Conservation (phyloP, 768 basidiomycete genomes). For the Podaxis pistillaris region DNA sequence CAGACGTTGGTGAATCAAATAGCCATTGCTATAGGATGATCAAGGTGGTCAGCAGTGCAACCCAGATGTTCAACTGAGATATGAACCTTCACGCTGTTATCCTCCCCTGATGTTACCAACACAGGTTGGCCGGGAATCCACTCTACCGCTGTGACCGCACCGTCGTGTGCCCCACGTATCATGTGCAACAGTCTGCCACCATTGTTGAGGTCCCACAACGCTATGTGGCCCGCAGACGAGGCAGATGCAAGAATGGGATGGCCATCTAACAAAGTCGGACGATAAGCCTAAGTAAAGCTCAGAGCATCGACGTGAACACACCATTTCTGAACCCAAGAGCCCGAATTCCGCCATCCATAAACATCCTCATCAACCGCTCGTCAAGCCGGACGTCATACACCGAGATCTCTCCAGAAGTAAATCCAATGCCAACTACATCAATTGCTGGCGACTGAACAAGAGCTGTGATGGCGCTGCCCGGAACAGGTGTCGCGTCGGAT, state of each 20-base stretch:
- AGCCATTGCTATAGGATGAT: slow-evolving; percentile 82
- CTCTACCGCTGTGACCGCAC: slow-evolving; percentile 75
- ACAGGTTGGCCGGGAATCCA: slow-evolving; percentile 95
- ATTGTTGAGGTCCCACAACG: slow-evolving; percentile 88
- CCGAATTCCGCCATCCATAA: slow-evolving; percentile 85
- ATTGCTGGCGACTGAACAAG: slow-evolving; percentile 92
- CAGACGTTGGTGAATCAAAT: slow-evolving; percentile 85
- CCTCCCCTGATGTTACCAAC: slow-evolving; percentile 85
- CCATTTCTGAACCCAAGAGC: slow-evolving; percentile 86
- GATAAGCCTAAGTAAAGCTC: not conserved
- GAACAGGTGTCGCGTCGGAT: slow-evolving; percentile 22
- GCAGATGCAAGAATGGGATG: slow-evolving; percentile 87
- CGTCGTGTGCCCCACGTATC: slow-evolving; percentile 86
- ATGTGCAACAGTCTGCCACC: slow-evolving; percentile 83
- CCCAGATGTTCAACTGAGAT: not conserved
- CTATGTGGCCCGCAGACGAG: slow-evolving; percentile 84
- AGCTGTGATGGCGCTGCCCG: slow-evolving; percentile 60
- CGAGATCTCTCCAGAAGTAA: slow-evolving; percentile 81
- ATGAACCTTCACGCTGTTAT: slow-evolving; percentile 91
- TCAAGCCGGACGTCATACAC: slow-evolving; percentile 90
- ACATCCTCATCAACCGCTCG: slow-evolving; percentile 84
- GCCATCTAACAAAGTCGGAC: slow-evolving; percentile 53
- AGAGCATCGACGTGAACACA: slow-evolving; percentile 28
- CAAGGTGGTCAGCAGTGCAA: not conserved
- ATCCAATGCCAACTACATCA: slow-evolving; percentile 94